phyloP scores from a whole-genome alignment of 306 rosid genomes.

The Trichosanthes truncata region DNA sequence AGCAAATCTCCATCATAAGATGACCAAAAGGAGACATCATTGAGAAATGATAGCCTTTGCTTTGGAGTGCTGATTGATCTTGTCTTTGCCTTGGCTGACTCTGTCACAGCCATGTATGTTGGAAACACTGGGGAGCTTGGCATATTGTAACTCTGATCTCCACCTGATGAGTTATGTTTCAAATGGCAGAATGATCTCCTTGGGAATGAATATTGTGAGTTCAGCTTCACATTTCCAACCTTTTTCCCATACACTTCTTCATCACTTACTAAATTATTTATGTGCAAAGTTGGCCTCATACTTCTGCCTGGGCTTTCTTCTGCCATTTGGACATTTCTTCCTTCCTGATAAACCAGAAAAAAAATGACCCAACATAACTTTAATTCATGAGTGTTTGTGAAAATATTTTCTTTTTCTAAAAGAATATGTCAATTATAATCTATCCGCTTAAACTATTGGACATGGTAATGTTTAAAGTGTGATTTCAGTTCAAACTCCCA shows the following conservation, averaged over 20 bases:
- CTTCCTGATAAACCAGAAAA: constrained; percentile 37
- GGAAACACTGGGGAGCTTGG: constrained; percentile 45
- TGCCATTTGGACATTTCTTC: constrained; percentile 26
- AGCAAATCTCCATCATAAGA: constrained; percentile 6
- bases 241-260: constrained; percentile 16
- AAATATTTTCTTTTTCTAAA: background rate
- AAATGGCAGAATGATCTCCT: constrained; percentile 48
- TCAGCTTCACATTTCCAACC: constrained; percentile 15
- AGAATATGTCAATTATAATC: no score
- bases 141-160: constrained; percentile 8
- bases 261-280: constrained; percentile 14
- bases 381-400: background rate
- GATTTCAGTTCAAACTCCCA: no score
- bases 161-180: constrained; percentile 25
- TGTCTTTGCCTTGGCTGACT: constrained; percentile 51
- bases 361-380: background rate
- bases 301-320: constrained; percentile 22
- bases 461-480: no score
- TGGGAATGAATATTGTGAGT: constrained; percentile 24
- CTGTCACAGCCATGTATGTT: constrained; percentile 45
- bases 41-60: constrained; percentile 40
- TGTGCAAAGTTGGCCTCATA: constrained; percentile 12
- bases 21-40: constrained; percentile 21
- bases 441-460: no score
- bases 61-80: constrained; percentile 63